Evolutionary conservation across 768 basidiomycete species (phyloP).

Genomic region (Lactarius akahatsu): DNA sequence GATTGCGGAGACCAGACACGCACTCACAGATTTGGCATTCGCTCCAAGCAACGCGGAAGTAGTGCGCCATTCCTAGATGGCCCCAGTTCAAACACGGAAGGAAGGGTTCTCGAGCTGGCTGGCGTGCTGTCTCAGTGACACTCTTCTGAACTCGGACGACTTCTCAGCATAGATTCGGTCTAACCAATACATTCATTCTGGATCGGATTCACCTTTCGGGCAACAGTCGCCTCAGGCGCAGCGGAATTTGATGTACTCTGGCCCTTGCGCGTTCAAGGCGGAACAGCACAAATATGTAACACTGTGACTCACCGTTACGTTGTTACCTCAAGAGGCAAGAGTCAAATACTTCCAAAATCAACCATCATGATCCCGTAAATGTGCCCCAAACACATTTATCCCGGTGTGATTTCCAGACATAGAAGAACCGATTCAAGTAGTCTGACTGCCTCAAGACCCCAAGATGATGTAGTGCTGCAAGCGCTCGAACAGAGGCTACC

Average conservation of each 20-base stretch:
- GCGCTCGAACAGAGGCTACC: background rate
- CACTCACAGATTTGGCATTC: slow-evolving; percentile 1
- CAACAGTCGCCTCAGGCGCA: background rate
- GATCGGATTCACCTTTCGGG: slow-evolving; percentile 7
- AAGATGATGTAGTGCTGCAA: background rate
- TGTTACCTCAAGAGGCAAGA: slow-evolving; percentile 8
- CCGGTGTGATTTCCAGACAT: slow-evolving; percentile 15
- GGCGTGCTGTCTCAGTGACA: background rate
- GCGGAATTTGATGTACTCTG: slow-evolving; percentile 6
- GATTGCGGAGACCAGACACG: background rate
- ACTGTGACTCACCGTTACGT: slow-evolving; percentile 10
- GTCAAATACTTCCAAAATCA: background rate
- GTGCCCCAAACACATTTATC: slow-evolving; percentile 12
- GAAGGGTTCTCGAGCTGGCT: slow-evolving; percentile 7
- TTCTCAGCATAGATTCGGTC: slow-evolving; percentile 10
- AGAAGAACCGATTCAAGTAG: slow-evolving; percentile 17
- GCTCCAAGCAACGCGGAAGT: background rate
- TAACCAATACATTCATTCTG: slow-evolving; percentile 12
- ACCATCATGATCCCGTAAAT: slow-evolving; percentile 13
- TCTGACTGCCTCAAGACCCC: slow-evolving; percentile 9
- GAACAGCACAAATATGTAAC: background rate
- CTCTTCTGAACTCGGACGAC: background rate
- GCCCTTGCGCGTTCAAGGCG: background rate
- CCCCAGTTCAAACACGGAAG: slow-evolving; percentile 15
- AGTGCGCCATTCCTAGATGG: slow-evolving; percentile 10